Evolutionary conservation across 495 filamentous ascomycete genomes (phyloP).

Genomic region (Rhizodiscina lignyota): DNA sequence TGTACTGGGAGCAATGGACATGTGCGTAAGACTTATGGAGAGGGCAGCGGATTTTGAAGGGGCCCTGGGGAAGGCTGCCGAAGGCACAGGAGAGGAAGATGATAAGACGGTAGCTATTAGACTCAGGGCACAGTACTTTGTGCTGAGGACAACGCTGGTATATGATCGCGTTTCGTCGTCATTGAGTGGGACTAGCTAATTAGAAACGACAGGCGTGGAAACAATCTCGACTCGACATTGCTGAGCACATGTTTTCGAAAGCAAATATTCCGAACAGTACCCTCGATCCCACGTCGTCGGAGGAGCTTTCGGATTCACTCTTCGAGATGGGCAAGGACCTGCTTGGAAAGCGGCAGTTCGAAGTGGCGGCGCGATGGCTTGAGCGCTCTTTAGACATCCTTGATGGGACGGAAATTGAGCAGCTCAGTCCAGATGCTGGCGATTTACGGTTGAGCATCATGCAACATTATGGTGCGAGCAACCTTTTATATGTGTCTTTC

Average conservation of each 20-base stretch:
- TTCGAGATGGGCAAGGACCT: constrained; percentile 56
- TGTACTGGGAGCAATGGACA: constrained; percentile 33
- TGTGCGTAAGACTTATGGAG: constrained; percentile 42
- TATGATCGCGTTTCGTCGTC: no score
- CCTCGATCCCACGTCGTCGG: constrained; percentile 34
- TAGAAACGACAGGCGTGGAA: constrained; percentile 44
- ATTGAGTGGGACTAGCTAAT: neutral
- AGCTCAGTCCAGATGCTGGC: constrained; percentile 37
- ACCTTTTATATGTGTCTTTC: neutral
- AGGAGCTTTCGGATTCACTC: constrained; percentile 52
- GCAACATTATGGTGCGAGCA: constrained; percentile 23
- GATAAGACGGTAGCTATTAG: constrained; percentile 13
- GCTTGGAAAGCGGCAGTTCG: constrained; percentile 31
- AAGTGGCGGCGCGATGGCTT: constrained; percentile 54
- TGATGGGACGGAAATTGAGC: constrained; percentile 33
- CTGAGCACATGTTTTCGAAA: constrained; percentile 60
- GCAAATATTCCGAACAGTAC: constrained; percentile 21
- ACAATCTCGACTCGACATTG: constrained; percentile 52
- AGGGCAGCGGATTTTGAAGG: constrained; percentile 47
- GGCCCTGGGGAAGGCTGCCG: constrained; percentile 26
- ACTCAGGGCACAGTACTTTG: constrained; percentile 49
- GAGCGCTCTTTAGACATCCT: constrained; percentile 47
- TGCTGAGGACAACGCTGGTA: constrained; percentile 52
- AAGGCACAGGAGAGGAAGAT: constrained; percentile 17
- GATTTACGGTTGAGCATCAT: constrained; percentile 51